phyloP scores from a whole-genome alignment of 371 early-diverging fungal genomes.

The Zancudomyces culisetae region DNA sequence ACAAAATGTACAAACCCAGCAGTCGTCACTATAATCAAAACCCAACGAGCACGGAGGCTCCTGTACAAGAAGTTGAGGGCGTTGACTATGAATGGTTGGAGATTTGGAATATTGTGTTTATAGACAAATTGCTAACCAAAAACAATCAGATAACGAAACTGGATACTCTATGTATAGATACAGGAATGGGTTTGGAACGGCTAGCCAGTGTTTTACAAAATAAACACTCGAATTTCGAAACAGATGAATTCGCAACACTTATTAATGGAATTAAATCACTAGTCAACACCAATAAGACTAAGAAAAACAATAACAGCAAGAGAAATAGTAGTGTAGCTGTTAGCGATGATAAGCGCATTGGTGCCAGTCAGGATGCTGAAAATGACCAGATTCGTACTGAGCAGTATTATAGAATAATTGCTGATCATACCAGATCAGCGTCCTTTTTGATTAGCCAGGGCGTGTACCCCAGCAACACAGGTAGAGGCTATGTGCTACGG shows the following conservation, averaged over 20 bases:
- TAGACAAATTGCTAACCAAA: constrained; percentile 41
- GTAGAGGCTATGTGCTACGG: constrained; percentile 59
- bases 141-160: constrained; percentile 33
- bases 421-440: constrained; percentile 54
- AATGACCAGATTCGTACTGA: constrained; percentile 3
- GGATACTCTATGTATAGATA: constrained; percentile 47
- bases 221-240: constrained; percentile 47
- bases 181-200: constrained; percentile 68
- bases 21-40: too few relatives aligned
- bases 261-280: constrained; percentile 4
- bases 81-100: constrained; percentile 40
- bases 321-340: background rate
- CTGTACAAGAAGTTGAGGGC: constrained; percentile 25
- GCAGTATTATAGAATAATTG: constrained; percentile 44
- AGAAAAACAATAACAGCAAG: background rate
- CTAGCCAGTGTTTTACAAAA: constrained; percentile 42
- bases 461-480: constrained; percentile 51
- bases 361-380: too few relatives aligned
- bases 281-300: constrained; percentile 1
- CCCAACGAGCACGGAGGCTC: too few relatives aligned
- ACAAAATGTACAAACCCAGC: constrained; percentile 41
- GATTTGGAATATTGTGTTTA: constrained; percentile 73
- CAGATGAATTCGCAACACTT: constrained; percentile 32
- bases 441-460: constrained; percentile 56
- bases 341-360: too few relatives aligned